These are phyloP conservation scores for Penicillium sp. DNA, from an alignment of 2,329 filamentous ascomycete species.

Conservation along the genomic window DNA sequence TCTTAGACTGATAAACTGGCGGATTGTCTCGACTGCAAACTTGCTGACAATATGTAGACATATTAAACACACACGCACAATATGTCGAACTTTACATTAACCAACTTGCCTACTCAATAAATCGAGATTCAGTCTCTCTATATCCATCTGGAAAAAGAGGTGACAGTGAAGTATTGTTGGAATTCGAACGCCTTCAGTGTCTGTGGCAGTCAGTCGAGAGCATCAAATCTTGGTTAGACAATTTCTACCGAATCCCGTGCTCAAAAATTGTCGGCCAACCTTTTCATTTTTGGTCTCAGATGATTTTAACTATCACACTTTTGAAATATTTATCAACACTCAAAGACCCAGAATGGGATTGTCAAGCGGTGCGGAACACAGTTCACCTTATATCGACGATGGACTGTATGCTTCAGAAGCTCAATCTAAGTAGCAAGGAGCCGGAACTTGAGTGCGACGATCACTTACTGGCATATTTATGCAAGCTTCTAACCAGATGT, in stretches of 20 bases:
- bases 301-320: slow-evolving; percentile 36
- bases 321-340: slow-evolving; percentile 41
- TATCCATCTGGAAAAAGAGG: slow-evolving; percentile 6
- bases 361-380: slow-evolving; percentile 33
- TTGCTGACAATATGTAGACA: slow-evolving; percentile 16
- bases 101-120: slow-evolving; percentile 29
- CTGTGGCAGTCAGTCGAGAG: slow-evolving; percentile 37
- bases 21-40: no score
- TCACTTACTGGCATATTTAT: slow-evolving; percentile 25
- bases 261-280: slow-evolving; percentile 30
- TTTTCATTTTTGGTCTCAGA: slow-evolving; percentile 41
- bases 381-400: slow-evolving; percentile 33
- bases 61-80: slow-evolving; percentile 28
- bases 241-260: slow-evolving; percentile 30
- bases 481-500: slow-evolving; percentile 26
- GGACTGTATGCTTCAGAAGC: slow-evolving; percentile 31
- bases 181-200: slow-evolving; percentile 35
- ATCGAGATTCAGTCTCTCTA: slow-evolving; percentile 12
- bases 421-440: slow-evolving; percentile 29
- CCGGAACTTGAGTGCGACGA: slow-evolving; percentile 31
- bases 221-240: slow-evolving; percentile 36
- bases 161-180: slow-evolving; percentile 12
- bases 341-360: slow-evolving; percentile 42
- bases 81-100: slow-evolving; percentile 31
- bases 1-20: neutral